Conservation (phyloP, 768 basidiomycete species). For the Goffeauzyma gilvescens region DNA sequence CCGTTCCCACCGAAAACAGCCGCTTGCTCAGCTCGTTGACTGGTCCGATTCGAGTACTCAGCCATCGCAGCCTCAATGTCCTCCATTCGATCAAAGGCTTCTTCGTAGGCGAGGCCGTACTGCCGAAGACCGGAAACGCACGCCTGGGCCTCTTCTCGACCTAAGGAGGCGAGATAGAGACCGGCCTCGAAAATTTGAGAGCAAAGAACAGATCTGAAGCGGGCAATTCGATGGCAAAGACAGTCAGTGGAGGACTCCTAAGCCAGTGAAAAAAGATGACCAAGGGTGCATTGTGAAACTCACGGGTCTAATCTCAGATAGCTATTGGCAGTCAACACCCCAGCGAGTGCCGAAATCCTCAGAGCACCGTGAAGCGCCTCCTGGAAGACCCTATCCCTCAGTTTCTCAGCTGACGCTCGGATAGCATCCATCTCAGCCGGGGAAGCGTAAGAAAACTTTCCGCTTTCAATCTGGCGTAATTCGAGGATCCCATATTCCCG, state of each 20-base stretch:
- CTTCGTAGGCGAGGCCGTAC: constrained; percentile 49
- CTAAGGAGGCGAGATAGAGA: constrained; percentile 57
- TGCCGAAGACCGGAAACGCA: constrained; percentile 74
- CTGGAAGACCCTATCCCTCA: constrained; percentile 26
- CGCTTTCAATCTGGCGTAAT: constrained; percentile 37
- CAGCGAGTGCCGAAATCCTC: constrained; percentile 68
- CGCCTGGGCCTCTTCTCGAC: constrained; percentile 58
- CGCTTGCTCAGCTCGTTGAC: too few species aligned
- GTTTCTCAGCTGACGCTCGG: constrained; percentile 38
- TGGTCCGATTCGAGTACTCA: too few species aligned
- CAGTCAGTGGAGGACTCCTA: too few species aligned
- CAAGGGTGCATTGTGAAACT: constrained; percentile 4
- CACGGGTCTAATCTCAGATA: constrained; percentile 41
- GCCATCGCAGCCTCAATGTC: too few species aligned
- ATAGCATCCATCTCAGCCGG: constrained; percentile 39
- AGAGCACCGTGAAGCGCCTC: constrained; percentile 70
- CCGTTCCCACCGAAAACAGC: too few species aligned
- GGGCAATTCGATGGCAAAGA: constrained; percentile 25
- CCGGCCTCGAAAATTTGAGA: constrained; percentile 72
- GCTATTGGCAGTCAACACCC: constrained; percentile 62
- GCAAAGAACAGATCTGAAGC: constrained; percentile 74
- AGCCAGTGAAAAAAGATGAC: not conserved
- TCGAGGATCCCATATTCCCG: constrained; percentile 72
- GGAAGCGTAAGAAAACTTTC: constrained; percentile 31
- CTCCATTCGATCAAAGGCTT: constrained; percentile 48